phyloP scores from a whole-genome alignment of 164 flowering plant species.

The Kalanchoe fedtschenkoi region DNA sequence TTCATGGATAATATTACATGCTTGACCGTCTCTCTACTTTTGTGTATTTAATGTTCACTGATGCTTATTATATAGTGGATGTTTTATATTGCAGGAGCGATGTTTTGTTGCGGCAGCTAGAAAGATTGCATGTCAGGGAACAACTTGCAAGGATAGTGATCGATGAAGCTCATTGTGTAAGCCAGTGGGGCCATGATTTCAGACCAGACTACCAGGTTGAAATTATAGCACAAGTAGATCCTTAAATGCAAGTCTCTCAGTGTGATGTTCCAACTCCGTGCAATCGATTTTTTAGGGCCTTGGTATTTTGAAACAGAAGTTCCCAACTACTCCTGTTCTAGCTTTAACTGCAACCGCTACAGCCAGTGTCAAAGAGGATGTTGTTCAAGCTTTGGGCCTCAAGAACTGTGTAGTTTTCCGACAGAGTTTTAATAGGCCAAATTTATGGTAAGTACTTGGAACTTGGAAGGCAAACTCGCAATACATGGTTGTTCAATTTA shows the following conservation, averaged over 20 bases:
- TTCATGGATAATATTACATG: neutral
- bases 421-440: conserved; percentile 96
- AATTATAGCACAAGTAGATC: conserved; percentile 1
- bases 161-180: conserved; percentile 99
- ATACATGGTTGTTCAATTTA: neutral
- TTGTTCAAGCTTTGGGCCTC: conserved; percentile 97
- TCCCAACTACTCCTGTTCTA: conserved; percentile 76
- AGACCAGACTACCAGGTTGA: conserved; percentile 97
- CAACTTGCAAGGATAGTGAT: conserved; percentile 80
- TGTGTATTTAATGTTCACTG: neutral
- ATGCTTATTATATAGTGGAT: neutral
- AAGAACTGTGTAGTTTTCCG: conserved; percentile 77
- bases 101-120: conserved; percentile 69
- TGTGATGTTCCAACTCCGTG: conserved; percentile 6
- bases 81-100: conserved; percentile 65
- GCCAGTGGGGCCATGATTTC: conserved; percentile 99
- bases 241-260: neutral
- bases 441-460: conserved; percentile 47
- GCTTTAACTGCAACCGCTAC: conserved; percentile 99
- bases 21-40: neutral
- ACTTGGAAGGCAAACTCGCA: neutral
- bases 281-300: conserved; percentile 49
- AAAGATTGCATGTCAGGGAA: conserved; percentile 57
- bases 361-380: conserved; percentile 94
- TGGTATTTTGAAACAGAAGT: conserved; percentile 89